A percentile compares a stretch with the other conserved stretches of the same genome.
phyloP scores from a whole-genome alignment of 2,329 filamentous ascomycete species.

The Talaromyces funiculosus region DNA sequence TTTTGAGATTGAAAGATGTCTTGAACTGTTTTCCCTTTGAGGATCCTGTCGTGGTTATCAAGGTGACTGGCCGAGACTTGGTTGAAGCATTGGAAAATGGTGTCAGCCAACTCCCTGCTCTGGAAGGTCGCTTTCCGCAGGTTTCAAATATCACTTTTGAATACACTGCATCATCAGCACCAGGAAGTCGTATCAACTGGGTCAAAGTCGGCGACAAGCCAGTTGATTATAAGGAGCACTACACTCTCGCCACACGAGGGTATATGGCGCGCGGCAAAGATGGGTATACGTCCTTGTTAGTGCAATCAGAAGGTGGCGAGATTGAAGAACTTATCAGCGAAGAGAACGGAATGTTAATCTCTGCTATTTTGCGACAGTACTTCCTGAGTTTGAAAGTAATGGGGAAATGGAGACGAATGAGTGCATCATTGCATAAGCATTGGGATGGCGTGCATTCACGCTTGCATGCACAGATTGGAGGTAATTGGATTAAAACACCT shows the following conservation, averaged over 20 bases:
- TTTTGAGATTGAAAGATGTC: conserved; percentile 73
- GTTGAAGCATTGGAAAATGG: conserved; percentile 79
- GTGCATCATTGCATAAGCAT: conserved; percentile 55
- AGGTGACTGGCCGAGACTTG: conserved; percentile 65
- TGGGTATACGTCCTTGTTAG: conserved; percentile 71
- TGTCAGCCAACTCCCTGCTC: conserved; percentile 71
- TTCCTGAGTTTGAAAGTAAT: conserved; percentile 81
- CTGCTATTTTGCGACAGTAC: conserved; percentile 80
- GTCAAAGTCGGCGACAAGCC: conserved; percentile 57
- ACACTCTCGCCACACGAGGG: conserved; percentile 71
- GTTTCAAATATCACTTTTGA: conserved; percentile 75
- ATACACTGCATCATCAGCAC: conserved; percentile 59
- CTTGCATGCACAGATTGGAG: conserved; percentile 42
- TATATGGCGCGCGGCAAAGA: conserved; percentile 91
- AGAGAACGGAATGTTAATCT: conserved; percentile 81
- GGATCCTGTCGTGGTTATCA: conserved; percentile 76
- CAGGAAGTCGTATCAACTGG: conserved; percentile 58
- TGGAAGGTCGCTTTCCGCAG: conserved; percentile 80
- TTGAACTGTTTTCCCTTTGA: conserved; percentile 89
- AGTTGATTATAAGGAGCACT: conserved; percentile 58
- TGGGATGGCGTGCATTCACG: conserved; percentile 62
- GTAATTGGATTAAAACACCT: conserved; percentile 46
- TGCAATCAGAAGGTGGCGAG: conserved; percentile 67
- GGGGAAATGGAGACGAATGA: conserved; percentile 71
- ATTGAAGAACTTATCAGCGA: conserved; percentile 76